Evolutionary conservation across 2,329 filamentous ascomycete species (phyloP).

Genomic region (Penicillium verrucosum): DNA sequence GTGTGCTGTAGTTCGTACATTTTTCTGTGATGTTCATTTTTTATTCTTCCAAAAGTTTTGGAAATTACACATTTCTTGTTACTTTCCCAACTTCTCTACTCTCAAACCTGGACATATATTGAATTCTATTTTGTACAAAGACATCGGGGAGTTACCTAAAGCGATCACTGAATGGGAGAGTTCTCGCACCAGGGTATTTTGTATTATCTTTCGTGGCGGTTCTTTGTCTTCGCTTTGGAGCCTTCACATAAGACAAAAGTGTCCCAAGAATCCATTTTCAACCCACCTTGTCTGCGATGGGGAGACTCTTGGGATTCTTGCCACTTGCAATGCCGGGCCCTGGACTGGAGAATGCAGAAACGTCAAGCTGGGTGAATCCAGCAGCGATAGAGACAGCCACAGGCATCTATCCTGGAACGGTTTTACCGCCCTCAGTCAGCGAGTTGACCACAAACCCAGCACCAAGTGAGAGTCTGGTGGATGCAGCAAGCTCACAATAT

Average conservation of each 20-base stretch:
- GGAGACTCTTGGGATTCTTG: not conserved
- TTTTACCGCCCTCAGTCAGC: not conserved
- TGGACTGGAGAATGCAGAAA: not conserved
- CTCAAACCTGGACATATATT: not conserved
- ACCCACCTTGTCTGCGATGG: not conserved
- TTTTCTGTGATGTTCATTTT: not conserved
- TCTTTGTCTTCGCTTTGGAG: not conserved
- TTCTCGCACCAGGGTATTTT: not conserved
- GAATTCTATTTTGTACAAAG: not conserved
- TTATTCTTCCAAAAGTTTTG: not conserved
- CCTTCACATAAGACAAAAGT: slow-evolving; percentile 4
- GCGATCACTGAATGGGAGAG: not conserved
- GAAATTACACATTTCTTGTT: not conserved
- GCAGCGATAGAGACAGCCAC: not conserved
- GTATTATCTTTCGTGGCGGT: not conserved
- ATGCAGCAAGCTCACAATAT: not conserved
- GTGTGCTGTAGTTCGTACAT: not conserved
- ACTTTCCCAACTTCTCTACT: not conserved
- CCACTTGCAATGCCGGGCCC: not conserved
- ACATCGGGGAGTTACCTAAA: not conserved
- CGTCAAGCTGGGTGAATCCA: not conserved
- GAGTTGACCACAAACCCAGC: not conserved
- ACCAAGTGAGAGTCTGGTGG: not conserved
- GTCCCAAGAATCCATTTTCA: not conserved
- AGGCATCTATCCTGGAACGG: not conserved